Conservation (phyloP, 768 basidiomycete genomes). For the Tulasnella sp. region DNA sequence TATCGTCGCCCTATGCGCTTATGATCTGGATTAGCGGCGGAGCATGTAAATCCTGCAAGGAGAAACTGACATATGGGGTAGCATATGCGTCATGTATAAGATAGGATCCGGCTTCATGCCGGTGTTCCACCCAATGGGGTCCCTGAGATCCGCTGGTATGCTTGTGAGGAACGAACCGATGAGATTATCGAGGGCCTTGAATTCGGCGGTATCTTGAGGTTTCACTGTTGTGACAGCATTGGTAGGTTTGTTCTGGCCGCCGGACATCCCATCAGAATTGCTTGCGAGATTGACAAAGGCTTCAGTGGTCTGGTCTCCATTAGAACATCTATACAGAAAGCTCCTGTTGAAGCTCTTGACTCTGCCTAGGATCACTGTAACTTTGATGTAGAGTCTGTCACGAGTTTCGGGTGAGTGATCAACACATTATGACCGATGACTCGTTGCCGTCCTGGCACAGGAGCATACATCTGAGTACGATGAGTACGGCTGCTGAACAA, state of each 20-base stretch:
- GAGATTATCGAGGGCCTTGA: conserved; percentile 9
- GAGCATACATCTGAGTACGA: not conserved
- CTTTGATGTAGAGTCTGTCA: conserved; percentile 67
- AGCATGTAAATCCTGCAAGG: not conserved
- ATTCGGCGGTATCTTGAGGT: conserved; percentile 12
- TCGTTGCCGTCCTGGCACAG: conserved; percentile 43
- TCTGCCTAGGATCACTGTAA: conserved; percentile 48
- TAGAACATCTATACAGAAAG: conserved; percentile 3
- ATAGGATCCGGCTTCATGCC: conserved; percentile 39
- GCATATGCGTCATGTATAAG: conserved; percentile 34
- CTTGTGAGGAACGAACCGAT: conserved; percentile 6
- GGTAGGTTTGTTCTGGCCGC: too few relatives aligned
- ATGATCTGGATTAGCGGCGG: not conserved
- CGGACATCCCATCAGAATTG: too few relatives aligned
- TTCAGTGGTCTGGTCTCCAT: not conserved
- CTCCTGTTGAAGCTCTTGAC: conserved; percentile 12
- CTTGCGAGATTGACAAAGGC: too few relatives aligned
- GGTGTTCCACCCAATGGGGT: conserved; percentile 23
- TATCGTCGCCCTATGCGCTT: conserved; percentile 9
- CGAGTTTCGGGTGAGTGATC: conserved; percentile 44
- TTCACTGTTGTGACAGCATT: not conserved
- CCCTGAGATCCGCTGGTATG: conserved; percentile 10
- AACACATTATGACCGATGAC: conserved; percentile 51
- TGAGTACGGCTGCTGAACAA: too few relatives aligned
- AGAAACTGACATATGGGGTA: conserved; percentile 22